Percentiles rank a stretch among this genome's conserved stretches.
phyloP scores from a whole-genome alignment of 208 protist species.

The Porcisia hertigi region DNA sequence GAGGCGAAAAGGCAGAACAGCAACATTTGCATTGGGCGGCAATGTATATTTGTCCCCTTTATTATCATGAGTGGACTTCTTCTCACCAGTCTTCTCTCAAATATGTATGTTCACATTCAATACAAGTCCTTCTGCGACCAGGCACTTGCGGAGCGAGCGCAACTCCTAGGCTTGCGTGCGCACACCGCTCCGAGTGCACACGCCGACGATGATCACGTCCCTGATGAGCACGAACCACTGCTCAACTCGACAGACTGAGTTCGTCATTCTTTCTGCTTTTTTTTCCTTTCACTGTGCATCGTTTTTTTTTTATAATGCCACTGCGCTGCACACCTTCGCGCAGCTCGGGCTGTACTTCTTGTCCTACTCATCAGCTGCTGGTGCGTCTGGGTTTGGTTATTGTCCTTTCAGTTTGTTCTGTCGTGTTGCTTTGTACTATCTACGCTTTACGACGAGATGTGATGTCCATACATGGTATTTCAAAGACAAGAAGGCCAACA shows the following conservation, averaged over 20 bases:
- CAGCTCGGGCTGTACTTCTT: background rate
- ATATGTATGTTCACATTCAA: conserved; percentile 52
- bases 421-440: background rate
- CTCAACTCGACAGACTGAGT: background rate
- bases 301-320: background rate
- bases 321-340: background rate
- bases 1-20: conserved; percentile 51
- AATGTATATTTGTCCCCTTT: conserved; percentile 71
- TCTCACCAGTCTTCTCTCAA: conserved; percentile 41
- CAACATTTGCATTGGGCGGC: conserved; percentile 55
- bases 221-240: conserved; percentile 8
- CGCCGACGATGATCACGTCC: background rate
- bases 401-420: background rate
- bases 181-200: background rate
- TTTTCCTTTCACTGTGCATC: background rate
- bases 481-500: background rate
- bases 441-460: no score
- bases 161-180: background rate
- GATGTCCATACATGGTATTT: background rate
- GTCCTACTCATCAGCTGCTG: no score
- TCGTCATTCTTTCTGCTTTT: background rate
- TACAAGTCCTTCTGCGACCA: conserved; percentile 50
- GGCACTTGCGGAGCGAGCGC: conserved; percentile 24
- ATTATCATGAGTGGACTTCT: conserved; percentile 47
- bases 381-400: background rate